Evolutionary conservation across 208 protist genomes (phyloP), one percentile per base, ranked within the genome.

Genomic region (Crithidia sp.): DNA sequence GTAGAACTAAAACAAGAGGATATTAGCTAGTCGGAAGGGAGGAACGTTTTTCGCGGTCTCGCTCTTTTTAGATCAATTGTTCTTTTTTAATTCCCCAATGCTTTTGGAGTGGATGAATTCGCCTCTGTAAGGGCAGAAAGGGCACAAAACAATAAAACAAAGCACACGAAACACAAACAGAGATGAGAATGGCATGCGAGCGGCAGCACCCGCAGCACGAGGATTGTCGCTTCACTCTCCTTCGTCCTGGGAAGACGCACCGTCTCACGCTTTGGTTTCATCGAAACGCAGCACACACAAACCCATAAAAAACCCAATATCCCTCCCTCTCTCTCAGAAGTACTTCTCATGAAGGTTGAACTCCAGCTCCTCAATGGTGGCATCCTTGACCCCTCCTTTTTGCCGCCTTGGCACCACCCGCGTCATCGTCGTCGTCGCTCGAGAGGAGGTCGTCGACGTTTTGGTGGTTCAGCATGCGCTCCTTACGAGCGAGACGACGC

Each of bases 381-480:
- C 41, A 7, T 79, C 67, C 43, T 73, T 71, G 16, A n/a, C 59
- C 73, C 44, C 77, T 77, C 66, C 81, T 76, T 54, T 83, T 83
- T 12, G 56, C 49, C 50, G 40, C 68, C 52, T 67, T 75, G 19
- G 50, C 57, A 12, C 17, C 59, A 37, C n/a, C 49, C 3, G 36
- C 28, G 28, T 28, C 63, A 6, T 79, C 82, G 37, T 86, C 81
- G 14, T 86, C 82, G 16, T 86, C 82, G 45, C 77, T 79, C 44
- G 74, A 81, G 59, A 77, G 10, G 43, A 76, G 54, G 12, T 77
- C 66, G 47, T 79, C 67, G 4, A 28, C 55, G 41, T 69, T 65
- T 45, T 79, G 52, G 36, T 79, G 66, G 53, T 79, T 74, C 60
- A 73, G 72, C 56, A 75, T 50, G n/a, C 74, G 71, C 62, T 82